Evolutionary conservation across 108 stramenopile species (phyloP).

Genomic region (Skeletonema tropicum): DNA sequence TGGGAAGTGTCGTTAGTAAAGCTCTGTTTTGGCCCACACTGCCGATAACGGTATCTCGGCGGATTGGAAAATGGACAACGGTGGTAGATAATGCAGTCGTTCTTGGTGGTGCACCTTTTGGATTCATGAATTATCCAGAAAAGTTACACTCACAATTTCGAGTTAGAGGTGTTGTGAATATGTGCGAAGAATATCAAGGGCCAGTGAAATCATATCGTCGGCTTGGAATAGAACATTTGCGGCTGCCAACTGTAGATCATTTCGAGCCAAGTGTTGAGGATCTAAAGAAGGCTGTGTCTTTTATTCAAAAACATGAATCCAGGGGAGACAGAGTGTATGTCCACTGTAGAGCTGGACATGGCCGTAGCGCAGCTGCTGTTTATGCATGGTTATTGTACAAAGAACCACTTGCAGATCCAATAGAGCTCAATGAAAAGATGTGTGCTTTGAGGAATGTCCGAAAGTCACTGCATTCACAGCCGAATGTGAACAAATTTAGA

Average conservation of each 20-base stretch:
- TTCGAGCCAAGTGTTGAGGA: conserved; percentile 82
- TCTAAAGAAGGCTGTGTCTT: conserved; percentile 69
- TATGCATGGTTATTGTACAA: conserved; percentile 78
- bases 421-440: conserved; percentile 69
- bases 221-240: conserved; percentile 75
- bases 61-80: conserved; percentile 79
- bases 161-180: conserved; percentile 79
- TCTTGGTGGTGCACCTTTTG: conserved; percentile 84
- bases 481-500: conserved; percentile 67
- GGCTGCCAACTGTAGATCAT: conserved; percentile 84
- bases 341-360: conserved; percentile 89
- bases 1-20: conserved; percentile 65
- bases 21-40: conserved; percentile 84
- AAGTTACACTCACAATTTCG: conserved; percentile 57
- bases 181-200: conserved; percentile 85
- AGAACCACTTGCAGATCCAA: conserved; percentile 54
- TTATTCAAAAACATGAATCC: conserved; percentile 67
- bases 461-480: conserved; percentile 70
- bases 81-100: conserved; percentile 76
- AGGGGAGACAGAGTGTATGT: conserved; percentile 74
- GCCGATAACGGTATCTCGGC: conserved; percentile 72
- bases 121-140: conserved; percentile 66
- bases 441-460: conserved; percentile 73
- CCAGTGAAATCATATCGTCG: conserved; percentile 62
- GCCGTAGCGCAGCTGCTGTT: conserved; percentile 80